Base-by-base conservation (phyloP, 208 protist species). In the Acanthamoeba royreba region DNA sequence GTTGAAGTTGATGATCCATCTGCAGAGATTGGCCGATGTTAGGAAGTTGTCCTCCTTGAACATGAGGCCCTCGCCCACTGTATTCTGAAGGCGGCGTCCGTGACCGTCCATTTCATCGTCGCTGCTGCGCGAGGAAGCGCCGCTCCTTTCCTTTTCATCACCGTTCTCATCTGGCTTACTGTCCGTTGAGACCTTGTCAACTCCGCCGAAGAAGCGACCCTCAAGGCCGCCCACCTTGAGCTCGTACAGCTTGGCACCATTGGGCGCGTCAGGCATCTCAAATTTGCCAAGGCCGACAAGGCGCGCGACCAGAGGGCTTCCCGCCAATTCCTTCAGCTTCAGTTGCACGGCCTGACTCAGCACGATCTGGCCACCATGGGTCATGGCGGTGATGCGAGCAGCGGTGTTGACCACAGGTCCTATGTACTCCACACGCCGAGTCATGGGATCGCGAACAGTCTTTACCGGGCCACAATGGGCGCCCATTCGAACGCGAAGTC, bases 401-500 rank as follows among this genome's bases (percentile, higher is more conserved):
- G 33, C 28, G 38, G 66, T 79, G 66, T 79, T 43, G 38, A 79
- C 66, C 28, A 79, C 66, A 11, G 42, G 42, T 11, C 85, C 85
- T 19, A 69, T 69, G 55, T 72, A 91, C 31, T 69, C 52, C 49
- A 91, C n/a, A 49, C 85, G 85, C 15, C 49, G 42, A 19, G 85
- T 72, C 52, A 91, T 31, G 19, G 85, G 85, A 69, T 91, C 85
- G 43, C 52, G 43, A 11, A n/a, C 31, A 13, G 22, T 19, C 40
- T 31, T 22, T 17, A 49, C 22, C 28, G 13, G 9, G 8, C 85
- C 85, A n/a, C 15, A 45, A 33, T 91, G 85, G 0, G 69, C 25
- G 38, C 85, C 85, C 85, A 91, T 91, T 2, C 85, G 43, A 42
- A 91, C 85, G 15, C 85, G 85, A 17, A 91, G 46, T 13, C 85